Evolutionary conservation across 225 moss, liverwort and hornwort genomes (phyloP).

Genomic region (Polytrichum formosum): DNA sequence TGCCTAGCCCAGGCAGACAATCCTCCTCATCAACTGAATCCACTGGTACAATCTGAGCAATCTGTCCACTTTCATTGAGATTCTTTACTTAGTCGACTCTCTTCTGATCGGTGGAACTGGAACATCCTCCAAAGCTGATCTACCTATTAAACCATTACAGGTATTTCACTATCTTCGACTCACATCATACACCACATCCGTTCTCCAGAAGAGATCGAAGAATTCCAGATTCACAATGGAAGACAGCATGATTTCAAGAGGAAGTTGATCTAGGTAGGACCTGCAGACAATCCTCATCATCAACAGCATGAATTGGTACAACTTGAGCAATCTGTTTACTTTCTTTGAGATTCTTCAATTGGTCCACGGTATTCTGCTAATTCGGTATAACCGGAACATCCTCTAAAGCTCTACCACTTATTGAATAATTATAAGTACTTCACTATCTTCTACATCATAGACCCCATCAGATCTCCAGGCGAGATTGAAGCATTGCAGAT

Average conservation of each 20-base stretch:
- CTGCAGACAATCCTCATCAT: background rate
- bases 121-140: conserved; percentile 8
- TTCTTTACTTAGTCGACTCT: conserved; percentile 1
- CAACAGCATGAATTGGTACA: background rate
- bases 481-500: too few species aligned
- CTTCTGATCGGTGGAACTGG: conserved; percentile 3
- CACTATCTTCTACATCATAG: too few species aligned
- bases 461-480: too few species aligned
- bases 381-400: background rate
- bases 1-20: background rate
- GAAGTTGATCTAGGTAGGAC: too few species aligned
- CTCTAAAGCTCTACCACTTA: background rate
- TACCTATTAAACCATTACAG: too few species aligned
- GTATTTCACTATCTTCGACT: too few species aligned
- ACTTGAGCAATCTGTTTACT: background rate
- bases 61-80: background rate
- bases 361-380: background rate
- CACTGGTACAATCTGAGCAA: conserved; percentile 5
- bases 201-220: too few species aligned
- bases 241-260: too few species aligned
- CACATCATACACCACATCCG: too few species aligned
- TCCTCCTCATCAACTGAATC: background rate
- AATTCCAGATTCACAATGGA: too few species aligned
- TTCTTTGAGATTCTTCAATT: conserved; percentile 1
- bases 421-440: too few species aligned